Evolutionary conservation across 768 basidiomycete genomes (phyloP).

Genomic region (Boletus rex-veris): DNA sequence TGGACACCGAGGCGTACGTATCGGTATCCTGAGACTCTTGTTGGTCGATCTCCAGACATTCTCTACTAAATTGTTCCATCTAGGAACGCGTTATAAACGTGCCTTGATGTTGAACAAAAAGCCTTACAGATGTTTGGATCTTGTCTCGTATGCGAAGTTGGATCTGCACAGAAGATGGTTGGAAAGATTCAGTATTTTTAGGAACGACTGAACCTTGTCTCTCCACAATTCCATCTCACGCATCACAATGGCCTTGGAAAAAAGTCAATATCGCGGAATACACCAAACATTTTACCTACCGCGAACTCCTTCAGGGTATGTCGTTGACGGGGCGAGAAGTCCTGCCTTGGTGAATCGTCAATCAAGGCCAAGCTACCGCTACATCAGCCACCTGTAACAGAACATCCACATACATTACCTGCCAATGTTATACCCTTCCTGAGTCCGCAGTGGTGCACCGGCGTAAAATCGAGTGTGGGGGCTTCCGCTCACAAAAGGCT

Average conservation of each 20-base stretch:
- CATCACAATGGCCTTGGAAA: slow-evolving; percentile 71
- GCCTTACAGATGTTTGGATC: slow-evolving; percentile 80
- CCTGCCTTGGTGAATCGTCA: slow-evolving; percentile 76
- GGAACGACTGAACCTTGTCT: slow-evolving; percentile 61
- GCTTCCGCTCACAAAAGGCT: slow-evolving; percentile 68
- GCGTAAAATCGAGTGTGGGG: slow-evolving; percentile 87
- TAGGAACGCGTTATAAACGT: slow-evolving; percentile 24
- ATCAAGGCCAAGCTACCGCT: slow-evolving; percentile 68
- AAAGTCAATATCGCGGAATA: slow-evolving; percentile 2
- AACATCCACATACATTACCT: slow-evolving; percentile 44
- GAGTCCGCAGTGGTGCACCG: slow-evolving; percentile 83
- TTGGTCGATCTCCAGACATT: slow-evolving; percentile 86
- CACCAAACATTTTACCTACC: slow-evolving; percentile 25
- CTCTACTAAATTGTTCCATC: slow-evolving; percentile 96
- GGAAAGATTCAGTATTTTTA: background rate
- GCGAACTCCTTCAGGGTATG: slow-evolving; percentile 96
- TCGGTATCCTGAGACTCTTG: slow-evolving; percentile 29
- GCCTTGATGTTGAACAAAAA: background rate
- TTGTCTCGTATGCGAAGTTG: slow-evolving; percentile 87
- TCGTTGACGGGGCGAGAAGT: slow-evolving; percentile 84
- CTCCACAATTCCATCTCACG: slow-evolving; percentile 95
- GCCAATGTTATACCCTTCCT: slow-evolving; percentile 89
- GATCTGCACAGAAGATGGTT: slow-evolving; percentile 45
- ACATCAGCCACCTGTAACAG: slow-evolving; percentile 1
- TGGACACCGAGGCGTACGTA: slow-evolving; percentile 39